Conservation (phyloP, 2,329 filamentous ascomycete genomes). For the Teratosphaeria gauchensis region DNA sequence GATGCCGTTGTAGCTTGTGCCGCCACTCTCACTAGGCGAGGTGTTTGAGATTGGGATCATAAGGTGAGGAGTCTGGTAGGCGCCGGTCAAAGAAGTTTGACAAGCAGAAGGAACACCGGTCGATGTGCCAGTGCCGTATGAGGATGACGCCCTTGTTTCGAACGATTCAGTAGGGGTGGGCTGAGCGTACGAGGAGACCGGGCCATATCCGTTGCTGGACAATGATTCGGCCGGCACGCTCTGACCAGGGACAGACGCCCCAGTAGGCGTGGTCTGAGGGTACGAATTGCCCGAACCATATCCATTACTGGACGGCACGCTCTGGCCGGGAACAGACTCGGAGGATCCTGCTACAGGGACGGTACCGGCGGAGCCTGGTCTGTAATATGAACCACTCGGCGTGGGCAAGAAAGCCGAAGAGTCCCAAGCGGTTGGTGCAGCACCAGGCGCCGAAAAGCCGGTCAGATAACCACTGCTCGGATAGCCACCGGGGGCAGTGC, state of each 20-base stretch:
- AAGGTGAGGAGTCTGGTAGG: slow-evolving; percentile 29
- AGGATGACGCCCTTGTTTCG: neutral
- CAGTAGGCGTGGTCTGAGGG: no score
- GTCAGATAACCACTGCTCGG: neutral
- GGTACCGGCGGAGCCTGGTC: neutral
- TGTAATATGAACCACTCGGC: neutral
- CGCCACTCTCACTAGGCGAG: slow-evolving; percentile 30
- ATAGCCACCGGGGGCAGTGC: neutral
- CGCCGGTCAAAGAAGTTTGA: slow-evolving; percentile 22
- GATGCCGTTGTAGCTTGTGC: slow-evolving; percentile 30
- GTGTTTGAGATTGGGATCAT: slow-evolving; percentile 29
- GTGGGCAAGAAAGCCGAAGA: neutral
- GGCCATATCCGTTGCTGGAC: neutral
- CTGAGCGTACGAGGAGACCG: neutral
- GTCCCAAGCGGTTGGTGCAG: neutral
- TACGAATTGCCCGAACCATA: no score
- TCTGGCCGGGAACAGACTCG: no score
- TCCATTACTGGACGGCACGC: no score
- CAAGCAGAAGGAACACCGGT: slow-evolving; percentile 8
- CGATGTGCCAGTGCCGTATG: slow-evolving; percentile 3
- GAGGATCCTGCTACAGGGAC: neutral
- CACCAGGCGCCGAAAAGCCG: neutral
- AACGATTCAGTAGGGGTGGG: neutral
- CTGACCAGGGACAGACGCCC: neutral
- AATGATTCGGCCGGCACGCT: neutral